Conservation (phyloP, 116 monocot species). For the Posidonia oceanica region DNA sequence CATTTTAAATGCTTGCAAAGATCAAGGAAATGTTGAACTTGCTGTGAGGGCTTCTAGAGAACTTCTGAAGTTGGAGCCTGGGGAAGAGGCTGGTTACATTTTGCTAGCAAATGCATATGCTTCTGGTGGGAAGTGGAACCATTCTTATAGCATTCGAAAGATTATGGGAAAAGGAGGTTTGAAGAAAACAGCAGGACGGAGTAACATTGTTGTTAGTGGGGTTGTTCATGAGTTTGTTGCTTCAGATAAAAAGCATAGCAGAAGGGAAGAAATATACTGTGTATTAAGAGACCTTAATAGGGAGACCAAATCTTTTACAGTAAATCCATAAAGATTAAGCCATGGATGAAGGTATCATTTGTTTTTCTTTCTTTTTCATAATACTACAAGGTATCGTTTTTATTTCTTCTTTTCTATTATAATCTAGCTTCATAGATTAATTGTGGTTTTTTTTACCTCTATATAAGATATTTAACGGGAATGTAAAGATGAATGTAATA, state of each 20-base stretch:
- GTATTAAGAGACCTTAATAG: conserved; percentile 19
- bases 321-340: no score
- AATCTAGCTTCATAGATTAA: no score
- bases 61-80: conserved; percentile 36
- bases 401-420: no score
- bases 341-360: no score
- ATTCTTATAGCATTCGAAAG: conserved; percentile 23
- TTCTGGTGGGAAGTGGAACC: conserved; percentile 38
- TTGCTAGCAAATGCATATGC: conserved; percentile 43
- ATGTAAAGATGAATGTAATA: no score
- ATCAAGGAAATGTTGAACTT: conserved; percentile 19
- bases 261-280: conserved; percentile 8
- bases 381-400: no score
- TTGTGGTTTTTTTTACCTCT: no score
- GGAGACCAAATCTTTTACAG: conserved; percentile 13
- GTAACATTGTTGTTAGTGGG: conserved; percentile 30
- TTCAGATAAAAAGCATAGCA: conserved; percentile 26
- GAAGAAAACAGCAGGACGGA: conserved; percentile 40
- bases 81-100: conserved; percentile 56
- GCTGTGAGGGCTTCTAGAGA: conserved; percentile 29
- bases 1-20: conserved; percentile 39
- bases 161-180: conserved; percentile 42
- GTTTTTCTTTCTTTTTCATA: no score
- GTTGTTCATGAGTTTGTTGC: conserved; percentile 33
- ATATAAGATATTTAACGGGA: no score